Percentiles rank a stretch among this genome's conserved stretches.
phyloP scores from a whole-genome alignment of 192 early-diverging fungal genomes.

The Coemansia sp. region DNA sequence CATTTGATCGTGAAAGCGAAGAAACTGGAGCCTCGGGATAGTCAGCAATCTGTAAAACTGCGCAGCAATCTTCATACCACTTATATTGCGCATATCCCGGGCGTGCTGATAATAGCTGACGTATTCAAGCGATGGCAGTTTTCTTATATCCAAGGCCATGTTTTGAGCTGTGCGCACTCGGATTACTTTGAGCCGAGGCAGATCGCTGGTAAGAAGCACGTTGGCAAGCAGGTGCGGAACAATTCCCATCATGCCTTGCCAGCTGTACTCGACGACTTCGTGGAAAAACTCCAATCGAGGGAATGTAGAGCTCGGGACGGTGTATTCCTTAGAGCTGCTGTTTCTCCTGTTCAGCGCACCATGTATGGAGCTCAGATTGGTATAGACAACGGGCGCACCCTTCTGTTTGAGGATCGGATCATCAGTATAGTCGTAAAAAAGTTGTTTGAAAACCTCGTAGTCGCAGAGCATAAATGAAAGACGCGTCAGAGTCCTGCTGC shows the following conservation, averaged over 20 bases:
- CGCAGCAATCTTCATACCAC: not conserved
- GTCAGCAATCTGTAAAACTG: slow-evolving; percentile 13
- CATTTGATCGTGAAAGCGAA: slow-evolving; percentile 23
- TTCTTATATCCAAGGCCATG: slow-evolving; percentile 7
- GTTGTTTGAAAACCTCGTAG: not conserved
- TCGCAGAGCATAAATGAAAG: slow-evolving; percentile 5
- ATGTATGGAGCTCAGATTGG: not conserved
- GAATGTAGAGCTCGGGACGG: slow-evolving; percentile 12
- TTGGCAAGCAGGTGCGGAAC: slow-evolving; percentile 24
- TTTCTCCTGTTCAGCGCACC: slow-evolving; percentile 15
- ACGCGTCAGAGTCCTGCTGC: not conserved
- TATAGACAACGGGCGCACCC: not conserved
- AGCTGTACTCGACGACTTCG: slow-evolving; percentile 2
- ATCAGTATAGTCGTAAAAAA: not conserved
- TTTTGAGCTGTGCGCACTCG: slow-evolving; percentile 1
- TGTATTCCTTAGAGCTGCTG: not conserved
- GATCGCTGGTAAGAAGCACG: slow-evolving; percentile 1
- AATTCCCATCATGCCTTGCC: slow-evolving; percentile 15
- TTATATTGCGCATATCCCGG: not conserved
- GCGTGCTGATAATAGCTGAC: slow-evolving; percentile 14
- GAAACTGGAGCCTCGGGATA: not conserved
- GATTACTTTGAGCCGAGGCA: slow-evolving; percentile 10
- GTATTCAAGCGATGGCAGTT: slow-evolving; percentile 8
- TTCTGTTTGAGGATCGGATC: not conserved
- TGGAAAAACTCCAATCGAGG: slow-evolving; percentile 16